Conservation (phyloP, 805 yeast species). For the Zygosaccharomyces lentus region DNA sequence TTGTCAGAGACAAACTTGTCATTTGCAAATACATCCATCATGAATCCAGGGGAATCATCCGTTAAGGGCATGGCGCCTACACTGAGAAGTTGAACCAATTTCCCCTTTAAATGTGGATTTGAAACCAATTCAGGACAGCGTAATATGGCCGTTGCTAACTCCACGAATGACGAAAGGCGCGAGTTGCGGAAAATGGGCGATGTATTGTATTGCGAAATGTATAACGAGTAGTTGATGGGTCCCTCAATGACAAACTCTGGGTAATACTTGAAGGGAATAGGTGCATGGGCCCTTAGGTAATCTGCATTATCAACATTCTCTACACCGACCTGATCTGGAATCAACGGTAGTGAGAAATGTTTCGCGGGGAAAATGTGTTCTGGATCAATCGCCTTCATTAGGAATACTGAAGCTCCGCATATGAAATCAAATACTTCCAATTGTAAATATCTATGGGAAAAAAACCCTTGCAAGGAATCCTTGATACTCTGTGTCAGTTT, state of each 20-base stretch:
- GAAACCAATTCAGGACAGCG: constrained; percentile 82
- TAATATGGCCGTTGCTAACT: constrained; percentile 66
- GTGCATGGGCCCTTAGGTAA: constrained; percentile 58
- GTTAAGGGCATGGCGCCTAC: constrained; percentile 60
- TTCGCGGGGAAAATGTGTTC: constrained; percentile 54
- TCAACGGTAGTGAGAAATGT: constrained; percentile 51
- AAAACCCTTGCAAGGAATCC: constrained; percentile 60
- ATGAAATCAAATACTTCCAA: constrained; percentile 70
- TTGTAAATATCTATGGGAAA: constrained; percentile 54
- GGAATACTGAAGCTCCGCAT: constrained; percentile 68
- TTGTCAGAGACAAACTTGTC: constrained; percentile 60
- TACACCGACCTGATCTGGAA: constrained; percentile 55
- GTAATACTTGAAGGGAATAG: constrained; percentile 70
- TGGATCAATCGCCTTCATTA: constrained; percentile 71
- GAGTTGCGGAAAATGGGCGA: constrained; percentile 54
- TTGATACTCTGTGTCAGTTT: constrained; percentile 41
- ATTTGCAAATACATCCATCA: constrained; percentile 59
- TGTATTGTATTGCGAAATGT: constrained; percentile 50
- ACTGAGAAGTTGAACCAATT: constrained; percentile 74
- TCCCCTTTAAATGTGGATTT: constrained; percentile 89
- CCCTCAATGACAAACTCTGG: constrained; percentile 90
- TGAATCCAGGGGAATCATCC: constrained; percentile 65
- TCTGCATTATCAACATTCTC: constrained; percentile 75
- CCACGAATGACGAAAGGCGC: constrained; percentile 56
- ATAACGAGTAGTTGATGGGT: constrained; percentile 63